Conservation (phyloP, 176 grass and related monocot genomes). For the Avena sativa region DNA sequence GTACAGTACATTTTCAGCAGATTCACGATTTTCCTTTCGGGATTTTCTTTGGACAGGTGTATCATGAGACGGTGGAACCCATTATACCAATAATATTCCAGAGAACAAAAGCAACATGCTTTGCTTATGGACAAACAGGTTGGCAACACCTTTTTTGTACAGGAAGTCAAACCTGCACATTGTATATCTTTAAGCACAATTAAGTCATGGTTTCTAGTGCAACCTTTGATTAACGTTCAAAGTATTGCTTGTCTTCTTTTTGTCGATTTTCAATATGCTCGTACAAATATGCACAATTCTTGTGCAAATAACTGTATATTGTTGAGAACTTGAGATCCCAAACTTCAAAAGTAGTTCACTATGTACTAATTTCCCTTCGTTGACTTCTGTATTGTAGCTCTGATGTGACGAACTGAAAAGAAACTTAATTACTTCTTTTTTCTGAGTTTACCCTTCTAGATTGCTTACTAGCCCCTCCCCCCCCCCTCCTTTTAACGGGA, state of each 20-base stretch:
- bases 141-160: constrained; percentile 31
- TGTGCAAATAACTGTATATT: constrained; percentile 12
- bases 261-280: constrained; percentile 11
- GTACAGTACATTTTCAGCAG: constrained; percentile 5
- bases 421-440: neutral
- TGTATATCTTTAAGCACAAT: constrained; percentile 13
- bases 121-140: constrained; percentile 99
- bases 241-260: constrained; percentile 22
- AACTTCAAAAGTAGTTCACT: constrained; percentile 20
- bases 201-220: neutral
- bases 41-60: constrained; percentile 73
- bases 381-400: constrained; percentile 6
- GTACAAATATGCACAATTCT: neutral
- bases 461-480: neutral
- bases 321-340: constrained; percentile 1
- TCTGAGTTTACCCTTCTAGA: neutral
- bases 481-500: too few species aligned
- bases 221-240: neutral
- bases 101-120: constrained; percentile 98
- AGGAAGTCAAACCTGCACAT: constrained; percentile 22
- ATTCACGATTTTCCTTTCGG: constrained; percentile 36
- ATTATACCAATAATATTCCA: constrained; percentile 98
- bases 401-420: constrained; percentile 32
- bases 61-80: constrained; percentile 91
- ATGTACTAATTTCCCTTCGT: neutral